phyloP scores from a whole-genome alignment of 352 stramenopile genomes.

The Globisporangium solare region DNA sequence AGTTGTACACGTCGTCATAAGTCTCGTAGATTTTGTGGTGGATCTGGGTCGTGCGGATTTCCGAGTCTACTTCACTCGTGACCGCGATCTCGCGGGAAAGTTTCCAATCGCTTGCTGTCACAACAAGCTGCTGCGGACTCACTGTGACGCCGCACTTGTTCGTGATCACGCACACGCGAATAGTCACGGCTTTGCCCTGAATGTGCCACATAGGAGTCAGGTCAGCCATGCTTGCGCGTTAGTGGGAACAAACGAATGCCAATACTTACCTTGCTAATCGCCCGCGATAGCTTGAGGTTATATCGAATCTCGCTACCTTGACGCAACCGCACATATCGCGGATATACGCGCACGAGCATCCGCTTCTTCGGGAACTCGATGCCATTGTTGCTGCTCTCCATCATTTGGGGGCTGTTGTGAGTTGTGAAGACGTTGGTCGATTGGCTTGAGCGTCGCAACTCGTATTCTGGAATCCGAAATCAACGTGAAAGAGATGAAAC shows the following conservation, averaged over 20 bases:
- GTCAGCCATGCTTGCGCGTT: no score
- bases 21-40: slow-evolving; percentile 64
- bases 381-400: slow-evolving; percentile 1
- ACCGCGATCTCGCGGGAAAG: slow-evolving; percentile 42
- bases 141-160: slow-evolving; percentile 57
- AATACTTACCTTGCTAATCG: slow-evolving; percentile 37
- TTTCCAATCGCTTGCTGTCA: slow-evolving; percentile 52
- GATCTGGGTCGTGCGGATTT: slow-evolving; percentile 65
- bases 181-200: slow-evolving; percentile 49
- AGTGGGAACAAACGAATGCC: neutral
- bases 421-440: neutral
- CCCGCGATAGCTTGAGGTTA: slow-evolving; percentile 42
- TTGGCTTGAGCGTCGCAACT: no score
- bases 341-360: slow-evolving; percentile 46
- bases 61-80: slow-evolving; percentile 34
- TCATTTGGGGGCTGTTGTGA: neutral
- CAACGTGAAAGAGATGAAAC: no score
- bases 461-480: no score
- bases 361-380: slow-evolving; percentile 26
- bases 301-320: slow-evolving; percentile 65
- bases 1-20: slow-evolving; percentile 45
- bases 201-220: neutral
- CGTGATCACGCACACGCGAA: slow-evolving; percentile 58
- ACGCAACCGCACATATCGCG: slow-evolving; percentile 55
- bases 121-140: slow-evolving; percentile 37